Evolutionary conservation across 2,329 filamentous ascomycete genomes (phyloP).

Genomic region (Exophiala oligosperma): DNA sequence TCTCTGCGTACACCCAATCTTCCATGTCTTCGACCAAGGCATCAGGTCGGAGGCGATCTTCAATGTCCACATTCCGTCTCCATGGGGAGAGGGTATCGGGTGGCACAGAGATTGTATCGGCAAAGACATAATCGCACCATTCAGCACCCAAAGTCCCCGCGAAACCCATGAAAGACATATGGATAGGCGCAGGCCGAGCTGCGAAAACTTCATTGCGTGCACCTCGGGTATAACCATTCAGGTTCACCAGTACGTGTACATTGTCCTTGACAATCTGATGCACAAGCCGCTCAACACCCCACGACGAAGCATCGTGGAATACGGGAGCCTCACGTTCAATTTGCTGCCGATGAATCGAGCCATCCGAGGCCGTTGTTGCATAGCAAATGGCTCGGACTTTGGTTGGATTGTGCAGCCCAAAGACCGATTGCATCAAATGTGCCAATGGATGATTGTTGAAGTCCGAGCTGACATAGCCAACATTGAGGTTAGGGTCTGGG

Average conservation of each 20-base stretch:
- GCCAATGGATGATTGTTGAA: slow-evolving; percentile 98
- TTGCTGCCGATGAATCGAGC: slow-evolving; percentile 82
- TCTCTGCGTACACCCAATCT: slow-evolving; percentile 94
- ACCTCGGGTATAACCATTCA: slow-evolving; percentile 97
- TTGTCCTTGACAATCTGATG: slow-evolving; percentile 82
- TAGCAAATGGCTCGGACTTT: slow-evolving; percentile 89
- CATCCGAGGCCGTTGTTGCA: slow-evolving; percentile 88
- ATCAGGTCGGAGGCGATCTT: slow-evolving; percentile 63
- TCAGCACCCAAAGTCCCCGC: slow-evolving; percentile 93
- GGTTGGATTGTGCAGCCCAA: slow-evolving; percentile 76
- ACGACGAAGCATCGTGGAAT: slow-evolving; percentile 83
- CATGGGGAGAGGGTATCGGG: slow-evolving; percentile 76
- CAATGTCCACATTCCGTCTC: slow-evolving; percentile 70
- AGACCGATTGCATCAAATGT: slow-evolving; percentile 98
- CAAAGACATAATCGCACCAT: slow-evolving; percentile 97
- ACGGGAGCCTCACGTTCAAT: slow-evolving; percentile 91
- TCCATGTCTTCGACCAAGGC: slow-evolving; percentile 69
- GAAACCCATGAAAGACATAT: slow-evolving; percentile 99
- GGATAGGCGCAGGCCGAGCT: slow-evolving; percentile 87
- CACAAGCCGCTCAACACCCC: slow-evolving; percentile 81
- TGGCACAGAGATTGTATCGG: slow-evolving; percentile 85
- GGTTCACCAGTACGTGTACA: slow-evolving; percentile 92
- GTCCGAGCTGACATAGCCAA: slow-evolving; percentile 96
- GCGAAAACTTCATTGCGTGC: slow-evolving; percentile 98
- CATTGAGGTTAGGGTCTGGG: slow-evolving; percentile 77